Evolutionary conservation across 2,329 filamentous ascomycete species (phyloP).

Genomic region (Neonectria faginata): DNA sequence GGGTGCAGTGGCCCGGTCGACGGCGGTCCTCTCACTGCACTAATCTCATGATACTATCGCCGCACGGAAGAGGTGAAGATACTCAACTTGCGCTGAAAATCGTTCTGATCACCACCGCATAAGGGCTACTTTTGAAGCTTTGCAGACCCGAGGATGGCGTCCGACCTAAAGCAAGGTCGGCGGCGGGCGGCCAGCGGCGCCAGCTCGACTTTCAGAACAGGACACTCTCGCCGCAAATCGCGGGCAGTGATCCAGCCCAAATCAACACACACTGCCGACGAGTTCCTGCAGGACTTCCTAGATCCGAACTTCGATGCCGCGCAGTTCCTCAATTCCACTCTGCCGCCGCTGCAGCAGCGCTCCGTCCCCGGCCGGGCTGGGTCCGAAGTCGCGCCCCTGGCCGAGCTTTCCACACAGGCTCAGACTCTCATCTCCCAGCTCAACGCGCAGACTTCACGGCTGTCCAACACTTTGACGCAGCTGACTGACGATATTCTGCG

Average conservation of each 20-base stretch:
- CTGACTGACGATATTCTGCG: constrained; percentile 95
- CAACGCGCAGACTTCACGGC: constrained; percentile 85
- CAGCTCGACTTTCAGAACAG: constrained; percentile 52
- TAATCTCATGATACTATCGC: constrained; percentile 6
- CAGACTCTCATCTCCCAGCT: constrained; percentile 89
- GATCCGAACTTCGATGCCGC: constrained; percentile 83
- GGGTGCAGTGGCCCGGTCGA: constrained; percentile 8
- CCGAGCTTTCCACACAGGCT: constrained; percentile 83
- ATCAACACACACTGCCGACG: constrained; percentile 76
- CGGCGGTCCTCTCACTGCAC: constrained; percentile 26
- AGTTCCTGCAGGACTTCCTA: constrained; percentile 80
- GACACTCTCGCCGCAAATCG: constrained; percentile 56
- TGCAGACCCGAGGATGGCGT: constrained; percentile 41
- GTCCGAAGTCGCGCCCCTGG: constrained; percentile 66
- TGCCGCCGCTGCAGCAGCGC: constrained; percentile 74
- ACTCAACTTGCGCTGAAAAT: constrained; percentile 6
- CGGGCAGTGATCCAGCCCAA: constrained; percentile 58
- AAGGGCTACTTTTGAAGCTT: neutral
- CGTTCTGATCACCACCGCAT: neutral
- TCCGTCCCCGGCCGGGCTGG: constrained; percentile 42
- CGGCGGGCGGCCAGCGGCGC: constrained; percentile 62
- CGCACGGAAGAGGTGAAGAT: neutral
- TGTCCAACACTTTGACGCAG: constrained; percentile 85
- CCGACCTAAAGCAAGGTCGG: constrained; percentile 50
- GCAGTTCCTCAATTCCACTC: constrained; percentile 83